Evolutionary conservation across 345 rosid species (phyloP).

Genomic region (Eutrema yunnanense): DNA sequence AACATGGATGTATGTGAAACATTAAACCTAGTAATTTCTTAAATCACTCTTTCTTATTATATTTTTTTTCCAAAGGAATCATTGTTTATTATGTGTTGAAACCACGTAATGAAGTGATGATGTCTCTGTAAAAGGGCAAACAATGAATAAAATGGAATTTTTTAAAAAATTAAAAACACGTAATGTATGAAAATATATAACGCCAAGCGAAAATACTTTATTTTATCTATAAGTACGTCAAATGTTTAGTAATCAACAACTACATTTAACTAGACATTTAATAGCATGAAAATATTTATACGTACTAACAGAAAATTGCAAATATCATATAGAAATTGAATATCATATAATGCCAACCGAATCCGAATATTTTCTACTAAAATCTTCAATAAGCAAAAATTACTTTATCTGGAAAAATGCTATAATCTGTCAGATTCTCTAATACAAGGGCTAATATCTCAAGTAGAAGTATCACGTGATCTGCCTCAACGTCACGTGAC

Average conservation of each 20-base stretch:
- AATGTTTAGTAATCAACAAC: neutral
- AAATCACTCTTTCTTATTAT: neutral
- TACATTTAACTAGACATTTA: neutral
- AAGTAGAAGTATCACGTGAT: conserved; percentile 9
- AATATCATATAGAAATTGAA: neutral
- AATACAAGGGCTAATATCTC: neutral
- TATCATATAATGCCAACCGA: neutral
- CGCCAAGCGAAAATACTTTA: neutral
- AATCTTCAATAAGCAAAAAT: neutral
- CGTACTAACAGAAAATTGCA: neutral
- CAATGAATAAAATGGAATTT: no score
- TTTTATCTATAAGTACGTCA: neutral
- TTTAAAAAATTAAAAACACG: no score
- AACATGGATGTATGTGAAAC: neutral
- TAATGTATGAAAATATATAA: neutral
- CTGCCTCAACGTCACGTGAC: conserved; percentile 21
- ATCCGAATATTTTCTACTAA: conserved; percentile 1
- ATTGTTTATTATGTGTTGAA: neutral
- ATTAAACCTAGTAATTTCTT: neutral
- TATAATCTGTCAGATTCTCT: conserved; percentile 12
- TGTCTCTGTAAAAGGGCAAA: no score
- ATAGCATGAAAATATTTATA: neutral
- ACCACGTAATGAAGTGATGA: neutral
- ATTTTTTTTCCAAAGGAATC: neutral
- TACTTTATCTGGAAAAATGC: neutral